Evolutionary conservation across 768 basidiomycete species (phyloP), one percentile per base, ranked within the genome.

Genomic region (Boletus rubescentipes): DNA sequence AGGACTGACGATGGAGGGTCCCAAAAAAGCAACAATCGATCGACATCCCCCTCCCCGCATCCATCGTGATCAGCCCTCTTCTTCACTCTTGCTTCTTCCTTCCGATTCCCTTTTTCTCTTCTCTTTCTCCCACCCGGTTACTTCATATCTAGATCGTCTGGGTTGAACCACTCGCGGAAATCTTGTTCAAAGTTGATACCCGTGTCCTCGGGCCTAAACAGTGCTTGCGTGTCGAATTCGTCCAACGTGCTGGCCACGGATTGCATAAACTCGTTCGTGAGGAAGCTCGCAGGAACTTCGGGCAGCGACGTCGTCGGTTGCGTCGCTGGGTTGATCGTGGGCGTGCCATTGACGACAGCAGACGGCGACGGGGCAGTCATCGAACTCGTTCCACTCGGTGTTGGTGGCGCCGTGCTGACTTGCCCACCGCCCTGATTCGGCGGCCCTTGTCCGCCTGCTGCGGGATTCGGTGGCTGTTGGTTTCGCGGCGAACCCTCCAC

Each of bases 141-240:
- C 59, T 68, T 70, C 50, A 70, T 60, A 2, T 68, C 69, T 53
- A 71, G 40, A 57, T 71, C 69, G 29, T 84, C 80, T 7, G 78
- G 79, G 64, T 83, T 85, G 60, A 89, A 87, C 86, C 86, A 89
- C 62, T 86, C 83, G 51, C 84, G 83, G 69, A 89, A 89, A 61
- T 87, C 87, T 63, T 85, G 75, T 67, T 87, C 87, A 59, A 87
- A 87, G 62, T 85, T 82, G 64, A 87, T 69, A 0, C 55, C 55
- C 53, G 80, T 74, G 2, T 75, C 76, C 46, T 78, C 75, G n/a
- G 68, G 59, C 42, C 74, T 66, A 63, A 82, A 81, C 38, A 82
- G 51, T 14, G 63, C 56, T 29, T 62, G 61, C 6, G 64, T 21
- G 30, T 72, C 74, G 41, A 75, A 72, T 39, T 72, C 69, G 23